Evolutionary conservation across 1,139 yeast species (phyloP), one percentile per base, ranked within the genome.

Genomic region (Taphrina pruni): DNA sequence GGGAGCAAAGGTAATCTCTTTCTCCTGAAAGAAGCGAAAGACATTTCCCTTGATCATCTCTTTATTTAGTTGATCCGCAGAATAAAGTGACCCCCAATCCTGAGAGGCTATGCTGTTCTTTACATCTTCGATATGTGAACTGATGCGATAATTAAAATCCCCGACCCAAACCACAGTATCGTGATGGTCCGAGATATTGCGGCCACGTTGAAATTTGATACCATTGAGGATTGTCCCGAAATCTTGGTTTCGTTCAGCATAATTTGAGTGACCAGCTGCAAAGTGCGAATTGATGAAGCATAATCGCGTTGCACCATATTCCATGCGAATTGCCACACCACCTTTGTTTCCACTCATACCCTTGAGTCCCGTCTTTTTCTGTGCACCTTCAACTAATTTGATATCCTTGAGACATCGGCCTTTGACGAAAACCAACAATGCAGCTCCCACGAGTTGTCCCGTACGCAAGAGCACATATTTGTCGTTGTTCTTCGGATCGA

Each of bases 291-390:
- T 91, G n/a, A 95, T 81, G 73, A 93, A 85, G 71, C 95, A 92
- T 73, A 95, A 84, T 38, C 87, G 85, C 0, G 97, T 90, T 66
- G 87, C 86, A 0, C 95, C 91, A 77, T 84, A 90, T 55, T 85
- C 84, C 75, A 91, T 87, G 73, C 96, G 86, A 1, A 91, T 89
- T 0, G 94, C 96, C 72, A 93, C 91, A 1, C 94, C 97, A 35
- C 97, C 97, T 77, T 91, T 91, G 78, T 91, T 91, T 0, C 97
- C 96, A 1, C 96, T 86, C 79, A 91, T 90, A 20, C 97, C 97
- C 20, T 97, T 96, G 72, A 91, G 82, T 0, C 97, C 97, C 0
- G 97, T 90, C 78, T 91, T 91, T 75, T 89, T 90, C 39, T 88
- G 85, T 26, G 91, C 85, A 0, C 96, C 95, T 70, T 89, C 89